A percentile compares a stretch with the other conserved stretches of the same genome.
Evolutionary conservation across 306 rosid species (phyloP).

Genomic region (Cucurbita maxima): DNA sequence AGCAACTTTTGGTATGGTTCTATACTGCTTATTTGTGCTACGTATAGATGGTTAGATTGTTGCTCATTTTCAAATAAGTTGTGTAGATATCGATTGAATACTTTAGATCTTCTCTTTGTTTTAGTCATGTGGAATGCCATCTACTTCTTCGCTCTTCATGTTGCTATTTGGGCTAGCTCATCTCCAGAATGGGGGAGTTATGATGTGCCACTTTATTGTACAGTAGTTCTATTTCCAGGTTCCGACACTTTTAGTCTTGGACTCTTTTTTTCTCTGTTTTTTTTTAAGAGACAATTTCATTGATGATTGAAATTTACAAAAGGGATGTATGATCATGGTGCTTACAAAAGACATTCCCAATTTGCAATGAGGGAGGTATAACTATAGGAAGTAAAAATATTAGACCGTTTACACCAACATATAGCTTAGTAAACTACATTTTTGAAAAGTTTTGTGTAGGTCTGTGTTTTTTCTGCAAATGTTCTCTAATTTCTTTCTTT

Average conservation of each 20-base stretch:
- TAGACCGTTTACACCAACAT: too few species aligned
- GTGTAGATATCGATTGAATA: not conserved
- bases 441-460: too few species aligned
- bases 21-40: not conserved
- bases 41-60: not conserved
- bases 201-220: not conserved
- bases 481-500: too few species aligned
- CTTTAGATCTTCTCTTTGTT: not conserved
- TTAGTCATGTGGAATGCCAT: not conserved
- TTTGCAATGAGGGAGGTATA: too few species aligned
- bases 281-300: too few species aligned
- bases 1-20: slow-evolving; percentile 75
- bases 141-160: not conserved
- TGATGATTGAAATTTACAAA: too few species aligned
- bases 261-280: not conserved
- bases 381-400: too few species aligned
- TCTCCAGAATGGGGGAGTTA: not conserved
- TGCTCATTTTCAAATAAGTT: not conserved
- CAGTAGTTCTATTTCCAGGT: not conserved
- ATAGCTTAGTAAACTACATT: too few species aligned
- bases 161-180: not conserved
- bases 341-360: too few species aligned
- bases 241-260: not conserved
- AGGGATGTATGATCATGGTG: too few species aligned
- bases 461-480: too few species aligned